A percentile compares a stretch with the other conserved stretches of the same genome.
Evolutionary conservation across 441 rosid genomes (phyloP).

Genomic region (Euphorbia schlechtendalii): DNA sequence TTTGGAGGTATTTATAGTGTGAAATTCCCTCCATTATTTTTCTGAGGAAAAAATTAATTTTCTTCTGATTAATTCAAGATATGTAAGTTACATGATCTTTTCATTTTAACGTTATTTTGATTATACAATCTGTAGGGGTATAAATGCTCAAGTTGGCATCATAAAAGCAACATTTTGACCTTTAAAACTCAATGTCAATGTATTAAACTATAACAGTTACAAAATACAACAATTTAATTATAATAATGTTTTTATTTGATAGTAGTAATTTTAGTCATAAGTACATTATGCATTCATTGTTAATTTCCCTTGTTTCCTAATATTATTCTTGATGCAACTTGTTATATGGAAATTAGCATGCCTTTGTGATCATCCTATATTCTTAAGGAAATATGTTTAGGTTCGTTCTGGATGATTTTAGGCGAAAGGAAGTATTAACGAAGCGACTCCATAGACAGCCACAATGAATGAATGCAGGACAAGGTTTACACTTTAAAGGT

Average conservation of each 20-base stretch:
- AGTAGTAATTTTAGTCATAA: no score
- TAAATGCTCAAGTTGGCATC: background rate
- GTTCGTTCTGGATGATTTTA: no score
- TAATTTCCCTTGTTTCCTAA: no score
- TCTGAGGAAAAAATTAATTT: background rate
- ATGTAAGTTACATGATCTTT: background rate
- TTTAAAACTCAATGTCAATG: background rate
- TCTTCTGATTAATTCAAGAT: background rate
- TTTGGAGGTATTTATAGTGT: slow-evolving; percentile 26
- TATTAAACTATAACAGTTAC: background rate
- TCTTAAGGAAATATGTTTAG: no score
- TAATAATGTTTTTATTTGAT: background rate
- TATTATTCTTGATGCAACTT: no score
- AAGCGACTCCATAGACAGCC: no score
- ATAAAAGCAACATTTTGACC: background rate
- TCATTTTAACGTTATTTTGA: background rate
- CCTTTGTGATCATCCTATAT: no score
- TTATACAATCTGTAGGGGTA: background rate
- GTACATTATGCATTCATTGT: no score
- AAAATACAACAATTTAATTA: background rate
- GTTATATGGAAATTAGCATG: no score
- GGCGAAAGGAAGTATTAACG: no score
- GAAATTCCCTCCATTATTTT: background rate
- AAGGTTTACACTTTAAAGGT: no score
- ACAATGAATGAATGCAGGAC: no score